Evolutionary conservation across 495 filamentous ascomycete genomes (phyloP).

Genomic region (Gamarada debralockiae): DNA sequence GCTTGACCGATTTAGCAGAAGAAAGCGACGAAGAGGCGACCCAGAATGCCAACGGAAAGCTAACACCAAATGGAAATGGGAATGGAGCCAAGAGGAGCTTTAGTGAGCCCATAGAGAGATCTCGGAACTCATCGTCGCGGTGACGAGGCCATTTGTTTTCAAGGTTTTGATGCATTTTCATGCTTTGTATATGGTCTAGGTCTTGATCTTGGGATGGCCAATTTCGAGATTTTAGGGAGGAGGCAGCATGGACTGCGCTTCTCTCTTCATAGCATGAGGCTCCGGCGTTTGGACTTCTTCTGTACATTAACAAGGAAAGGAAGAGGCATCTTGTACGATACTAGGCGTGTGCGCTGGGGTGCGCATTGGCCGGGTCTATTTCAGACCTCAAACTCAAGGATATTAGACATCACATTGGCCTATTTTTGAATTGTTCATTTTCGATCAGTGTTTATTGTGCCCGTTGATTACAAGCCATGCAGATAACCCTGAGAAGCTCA

Average conservation of each 20-base stretch:
- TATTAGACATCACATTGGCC: neutral
- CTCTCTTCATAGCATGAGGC: slow-evolving; percentile 15
- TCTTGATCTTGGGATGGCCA: neutral
- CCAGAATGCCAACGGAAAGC: slow-evolving; percentile 15
- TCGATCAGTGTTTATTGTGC: neutral
- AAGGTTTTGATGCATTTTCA: slow-evolving; percentile 7
- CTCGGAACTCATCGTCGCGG: slow-evolving; percentile 14
- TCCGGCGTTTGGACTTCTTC: slow-evolving; percentile 15
- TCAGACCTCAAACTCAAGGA: neutral
- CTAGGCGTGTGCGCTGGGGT: slow-evolving; percentile 3
- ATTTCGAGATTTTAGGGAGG: slow-evolving; percentile 4
- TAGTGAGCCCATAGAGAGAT: slow-evolving; percentile 16
- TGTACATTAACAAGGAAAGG: slow-evolving; percentile 13
- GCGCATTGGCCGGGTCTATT: slow-evolving; percentile 1
- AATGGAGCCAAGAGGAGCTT: slow-evolving; percentile 20
- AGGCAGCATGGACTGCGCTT: slow-evolving; percentile 21
- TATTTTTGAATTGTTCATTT: no score
- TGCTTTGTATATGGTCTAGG: slow-evolving; percentile 18
- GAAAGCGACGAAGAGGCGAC: slow-evolving; percentile 52
- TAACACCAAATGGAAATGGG: slow-evolving; percentile 9
- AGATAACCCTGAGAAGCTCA: slow-evolving; percentile 14
- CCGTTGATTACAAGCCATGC: slow-evolving; percentile 24
- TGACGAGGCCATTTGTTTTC: slow-evolving; percentile 6
- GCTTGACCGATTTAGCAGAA: slow-evolving; percentile 65
- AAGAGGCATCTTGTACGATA: slow-evolving; percentile 18